A percentile compares a stretch with the other conserved stretches of the same genome.
Evolutionary conservation across 805 yeast species (phyloP).

Genomic region (Kodamaea hsintzibuensis): DNA sequence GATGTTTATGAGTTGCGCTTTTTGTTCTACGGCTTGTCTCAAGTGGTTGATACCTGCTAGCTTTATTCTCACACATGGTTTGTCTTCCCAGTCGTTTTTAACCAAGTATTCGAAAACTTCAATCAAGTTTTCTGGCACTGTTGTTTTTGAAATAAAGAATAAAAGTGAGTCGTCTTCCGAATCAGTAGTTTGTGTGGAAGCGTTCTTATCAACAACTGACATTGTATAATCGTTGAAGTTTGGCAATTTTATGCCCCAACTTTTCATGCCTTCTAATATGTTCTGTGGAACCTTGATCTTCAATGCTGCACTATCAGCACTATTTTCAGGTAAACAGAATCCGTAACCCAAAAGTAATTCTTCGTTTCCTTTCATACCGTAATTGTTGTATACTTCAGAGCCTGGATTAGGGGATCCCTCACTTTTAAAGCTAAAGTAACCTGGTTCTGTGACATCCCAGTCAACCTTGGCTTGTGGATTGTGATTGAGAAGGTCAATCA

Average conservation of each 20-base stretch:
- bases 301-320: slow-evolving; percentile 59
- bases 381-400: slow-evolving; percentile 69
- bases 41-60: slow-evolving; percentile 63
- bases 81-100: slow-evolving; percentile 48
- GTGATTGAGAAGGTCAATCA: slow-evolving; percentile 81
- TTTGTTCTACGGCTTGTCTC: slow-evolving; percentile 51
- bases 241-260: slow-evolving; percentile 41
- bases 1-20: slow-evolving; percentile 32
- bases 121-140: slow-evolving; percentile 46
- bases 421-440: slow-evolving; percentile 44
- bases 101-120: slow-evolving; percentile 57
- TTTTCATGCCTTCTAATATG: slow-evolving; percentile 29
- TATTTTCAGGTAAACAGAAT: slow-evolving; percentile 59
- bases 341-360: slow-evolving; percentile 84
- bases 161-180: slow-evolving; percentile 34
- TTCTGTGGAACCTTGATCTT: slow-evolving; percentile 53
- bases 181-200: slow-evolving; percentile 7
- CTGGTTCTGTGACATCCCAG: slow-evolving; percentile 48
- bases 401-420: slow-evolving; percentile 19
- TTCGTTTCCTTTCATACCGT: slow-evolving; percentile 87
- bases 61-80: slow-evolving; percentile 43
- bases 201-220: slow-evolving; percentile 23
- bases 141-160: slow-evolving; percentile 36
- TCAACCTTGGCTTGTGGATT: slow-evolving; percentile 56
- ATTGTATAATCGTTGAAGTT: slow-evolving; percentile 39